Conservation (phyloP, 2,329 filamentous ascomycete species). For the Trichoderma asperellum region DNA sequence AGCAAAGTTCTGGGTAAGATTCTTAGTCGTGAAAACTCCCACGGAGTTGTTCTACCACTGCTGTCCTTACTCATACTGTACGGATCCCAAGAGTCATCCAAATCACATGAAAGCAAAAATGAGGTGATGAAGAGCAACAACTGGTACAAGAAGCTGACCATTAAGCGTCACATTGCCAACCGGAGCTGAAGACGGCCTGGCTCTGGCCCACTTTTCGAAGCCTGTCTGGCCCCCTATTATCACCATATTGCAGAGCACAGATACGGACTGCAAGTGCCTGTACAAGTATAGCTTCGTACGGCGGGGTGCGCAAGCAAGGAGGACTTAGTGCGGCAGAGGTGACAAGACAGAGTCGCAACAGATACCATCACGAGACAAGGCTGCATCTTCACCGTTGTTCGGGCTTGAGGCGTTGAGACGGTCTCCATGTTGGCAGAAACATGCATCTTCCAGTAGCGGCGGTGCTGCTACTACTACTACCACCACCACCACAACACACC, state of each 20-base stretch:
- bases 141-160: slow-evolving; percentile 1
- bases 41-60: neutral
- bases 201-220: slow-evolving; percentile 23
- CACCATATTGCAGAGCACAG: slow-evolving; percentile 15
- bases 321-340: slow-evolving; percentile 4
- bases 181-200: slow-evolving; percentile 24
- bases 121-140: neutral
- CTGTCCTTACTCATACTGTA: slow-evolving; percentile 6
- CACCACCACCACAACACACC: neutral
- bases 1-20: slow-evolving; percentile 24
- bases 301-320: slow-evolving; percentile 15
- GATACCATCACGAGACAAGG: slow-evolving; percentile 18
- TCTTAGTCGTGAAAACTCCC: slow-evolving; percentile 12
- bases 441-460: neutral
- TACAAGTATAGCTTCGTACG: slow-evolving; percentile 9
- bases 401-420: neutral
- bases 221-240: slow-evolving; percentile 20
- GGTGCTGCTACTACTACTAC: neutral
- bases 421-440: slow-evolving; percentile 1
- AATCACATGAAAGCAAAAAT: neutral
- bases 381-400: slow-evolving; percentile 19
- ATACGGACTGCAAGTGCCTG: slow-evolving; percentile 9
- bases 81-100: neutral
- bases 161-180: slow-evolving; percentile 17
- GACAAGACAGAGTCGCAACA: slow-evolving; percentile 19